Evolutionary conservation across 177 flowering plant species (phyloP).

Genomic region (Tripterygium wilfordii): DNA sequence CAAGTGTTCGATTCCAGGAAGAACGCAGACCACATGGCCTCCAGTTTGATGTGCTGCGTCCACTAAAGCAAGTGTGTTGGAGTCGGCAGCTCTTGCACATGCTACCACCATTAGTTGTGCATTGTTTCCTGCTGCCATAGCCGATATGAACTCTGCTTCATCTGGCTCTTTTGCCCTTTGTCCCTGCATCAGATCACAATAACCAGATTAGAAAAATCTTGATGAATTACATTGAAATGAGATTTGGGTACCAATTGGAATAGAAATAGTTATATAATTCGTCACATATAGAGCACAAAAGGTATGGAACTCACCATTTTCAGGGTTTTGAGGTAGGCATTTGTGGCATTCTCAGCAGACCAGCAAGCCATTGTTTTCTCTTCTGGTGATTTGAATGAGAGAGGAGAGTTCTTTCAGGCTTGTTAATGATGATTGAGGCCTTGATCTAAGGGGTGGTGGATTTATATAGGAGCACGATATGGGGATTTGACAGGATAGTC

Average conservation of each 20-base stretch:
- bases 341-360: slow-evolving; percentile 89
- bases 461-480: neutral
- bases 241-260: no score
- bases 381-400: neutral
- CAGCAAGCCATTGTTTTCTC: slow-evolving; percentile 38
- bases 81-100: slow-evolving; percentile 35
- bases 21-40: slow-evolving; percentile 64
- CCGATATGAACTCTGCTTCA: slow-evolving; percentile 69
- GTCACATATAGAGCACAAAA: no score
- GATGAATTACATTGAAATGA: no score
- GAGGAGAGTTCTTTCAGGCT: neutral
- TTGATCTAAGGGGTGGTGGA: neutral
- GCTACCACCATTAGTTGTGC: slow-evolving; percentile 65
- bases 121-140: slow-evolving; percentile 77
- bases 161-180: slow-evolving; percentile 55
- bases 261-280: no score
- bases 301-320: slow-evolving; percentile 56
- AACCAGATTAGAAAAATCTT: neutral
- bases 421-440: slow-evolving; percentile 2
- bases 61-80: slow-evolving; percentile 49
- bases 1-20: slow-evolving; percentile 25
- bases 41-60: slow-evolving; percentile 79
- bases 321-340: slow-evolving; percentile 68
- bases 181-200: slow-evolving; percentile 34
- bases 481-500: no score